Evolutionary conservation across 2,329 filamentous ascomycete genomes (phyloP).

Genomic region (Metarhizium brunneum): DNA sequence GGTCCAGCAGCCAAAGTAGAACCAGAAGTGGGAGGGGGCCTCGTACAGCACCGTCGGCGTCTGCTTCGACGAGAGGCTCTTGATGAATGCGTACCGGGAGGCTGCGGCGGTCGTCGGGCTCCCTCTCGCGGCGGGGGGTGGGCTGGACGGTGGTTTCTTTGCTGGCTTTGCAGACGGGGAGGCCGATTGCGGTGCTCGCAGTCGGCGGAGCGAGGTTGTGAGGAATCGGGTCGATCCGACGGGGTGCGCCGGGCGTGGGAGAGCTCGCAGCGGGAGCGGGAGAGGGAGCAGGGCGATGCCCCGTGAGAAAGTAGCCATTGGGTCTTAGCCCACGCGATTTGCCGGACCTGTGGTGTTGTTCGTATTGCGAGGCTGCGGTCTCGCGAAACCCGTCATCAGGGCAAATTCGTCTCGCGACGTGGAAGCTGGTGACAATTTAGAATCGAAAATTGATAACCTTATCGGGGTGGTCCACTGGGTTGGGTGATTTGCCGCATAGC

Average conservation of each 20-base stretch:
- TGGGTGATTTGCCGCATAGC: not conserved
- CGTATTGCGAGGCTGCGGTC: not conserved
- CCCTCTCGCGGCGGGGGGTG: slow-evolving; percentile 5
- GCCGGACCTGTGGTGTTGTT: not conserved
- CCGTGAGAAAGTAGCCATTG: slow-evolving; percentile 23
- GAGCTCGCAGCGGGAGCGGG: slow-evolving; percentile 14
- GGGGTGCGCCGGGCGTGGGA: slow-evolving; percentile 11
- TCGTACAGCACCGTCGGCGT: slow-evolving; percentile 54
- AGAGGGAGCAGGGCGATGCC: slow-evolving; percentile 19
- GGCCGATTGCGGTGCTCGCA: slow-evolving; percentile 10
- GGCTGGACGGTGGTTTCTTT: slow-evolving; percentile 7
- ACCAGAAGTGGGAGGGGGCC: slow-evolving; percentile 53
- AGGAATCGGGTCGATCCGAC: slow-evolving; percentile 17
- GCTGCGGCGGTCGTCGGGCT: slow-evolving; percentile 11
- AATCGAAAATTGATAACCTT: no score
- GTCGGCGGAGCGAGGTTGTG: slow-evolving; percentile 17
- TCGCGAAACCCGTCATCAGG: not conserved
- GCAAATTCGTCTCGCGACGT: not conserved
- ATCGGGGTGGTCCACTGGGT: not conserved
- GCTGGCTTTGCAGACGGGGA: slow-evolving; percentile 8
- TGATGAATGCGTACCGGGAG: slow-evolving; percentile 37
- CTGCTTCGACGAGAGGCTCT: slow-evolving; percentile 45
- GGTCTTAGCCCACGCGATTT: not conserved
- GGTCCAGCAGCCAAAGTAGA: slow-evolving; percentile 50
- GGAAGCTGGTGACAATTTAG: not conserved